Percentiles rank a stretch among this genome's conserved stretches.
Conservation (phyloP, 176 grass and related monocot genomes). For the Aegilops speltoides region DNA sequence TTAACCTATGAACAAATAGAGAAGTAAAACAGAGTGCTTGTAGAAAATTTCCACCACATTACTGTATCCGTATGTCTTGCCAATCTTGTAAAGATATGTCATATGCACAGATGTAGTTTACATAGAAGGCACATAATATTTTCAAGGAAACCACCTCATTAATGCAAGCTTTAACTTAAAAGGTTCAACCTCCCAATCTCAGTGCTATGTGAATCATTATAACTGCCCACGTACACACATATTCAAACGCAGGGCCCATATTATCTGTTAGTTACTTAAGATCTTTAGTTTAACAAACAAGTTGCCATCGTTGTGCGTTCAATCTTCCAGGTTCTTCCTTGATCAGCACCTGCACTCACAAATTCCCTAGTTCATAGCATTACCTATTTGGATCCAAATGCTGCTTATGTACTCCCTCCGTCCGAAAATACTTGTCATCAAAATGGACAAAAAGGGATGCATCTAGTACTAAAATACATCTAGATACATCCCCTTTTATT, state of each 20-base stretch:
- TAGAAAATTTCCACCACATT: background rate
- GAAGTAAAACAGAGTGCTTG: background rate
- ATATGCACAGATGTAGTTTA: background rate
- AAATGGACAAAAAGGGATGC: too few relatives aligned
- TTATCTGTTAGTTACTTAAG: background rate
- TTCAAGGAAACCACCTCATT: background rate
- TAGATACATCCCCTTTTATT: too few relatives aligned
- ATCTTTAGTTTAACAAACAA: background rate
- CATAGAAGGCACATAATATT: background rate
- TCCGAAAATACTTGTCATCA: too few relatives aligned
- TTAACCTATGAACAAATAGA: background rate
- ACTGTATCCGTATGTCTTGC: background rate
- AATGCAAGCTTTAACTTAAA: background rate
- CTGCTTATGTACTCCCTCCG: background rate
- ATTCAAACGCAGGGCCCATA: background rate
- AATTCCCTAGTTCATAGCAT: background rate
- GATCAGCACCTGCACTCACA: background rate
- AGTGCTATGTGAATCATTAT: slow-evolving; percentile 19
- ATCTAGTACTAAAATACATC: too few relatives aligned
- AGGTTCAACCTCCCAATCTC: background rate
- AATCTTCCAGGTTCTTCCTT: background rate
- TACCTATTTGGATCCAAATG: background rate
- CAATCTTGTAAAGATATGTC: background rate
- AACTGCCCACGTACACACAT: background rate
- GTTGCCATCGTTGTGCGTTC: background rate